Evolutionary conservation across 2,329 filamentous ascomycete species (phyloP).

Genomic region (Elsinoe necatrix): DNA sequence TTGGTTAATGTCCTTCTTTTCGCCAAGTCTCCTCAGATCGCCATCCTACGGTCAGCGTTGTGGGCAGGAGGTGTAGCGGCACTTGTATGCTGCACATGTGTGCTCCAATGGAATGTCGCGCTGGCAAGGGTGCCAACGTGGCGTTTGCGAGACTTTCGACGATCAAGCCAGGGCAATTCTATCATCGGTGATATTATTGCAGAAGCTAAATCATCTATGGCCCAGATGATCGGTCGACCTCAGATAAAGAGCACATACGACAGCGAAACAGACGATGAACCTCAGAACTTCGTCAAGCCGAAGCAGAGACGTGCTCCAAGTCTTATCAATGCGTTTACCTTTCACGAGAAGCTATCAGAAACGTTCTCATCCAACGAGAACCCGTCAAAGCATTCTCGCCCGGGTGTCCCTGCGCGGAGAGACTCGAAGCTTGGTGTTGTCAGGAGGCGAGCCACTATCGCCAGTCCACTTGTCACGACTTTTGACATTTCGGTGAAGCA

Average conservation of each 20-base stretch:
- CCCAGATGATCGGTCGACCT: constrained; percentile 19
- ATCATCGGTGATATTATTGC: constrained; percentile 25
- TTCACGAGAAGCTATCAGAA: neutral
- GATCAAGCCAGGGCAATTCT: neutral
- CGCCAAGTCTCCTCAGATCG: constrained; percentile 52
- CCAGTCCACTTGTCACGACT: constrained; percentile 3
- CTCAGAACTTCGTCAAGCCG: constrained; percentile 4
- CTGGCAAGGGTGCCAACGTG: constrained; percentile 84
- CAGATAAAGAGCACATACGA: constrained; percentile 22
- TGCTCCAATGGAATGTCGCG: constrained; percentile 75
- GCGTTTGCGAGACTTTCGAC: constrained; percentile 55
- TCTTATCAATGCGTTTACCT: constrained; percentile 5
- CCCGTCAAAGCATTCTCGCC: neutral
- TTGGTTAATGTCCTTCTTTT: constrained; percentile 76
- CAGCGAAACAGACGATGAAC: constrained; percentile 41
- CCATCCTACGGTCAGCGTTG: constrained; percentile 37
- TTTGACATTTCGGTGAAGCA: neutral
- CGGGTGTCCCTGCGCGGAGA: neutral
- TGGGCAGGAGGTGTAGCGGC: constrained; percentile 62
- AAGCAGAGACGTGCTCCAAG: constrained; percentile 7
- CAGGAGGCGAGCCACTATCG: constrained; percentile 4
- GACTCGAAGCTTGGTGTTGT: constrained; percentile 2
- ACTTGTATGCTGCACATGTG: constrained; percentile 61
- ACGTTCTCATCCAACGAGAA: neutral
- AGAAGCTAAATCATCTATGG: constrained; percentile 32